Evolutionary conservation across 768 basidiomycete genomes (phyloP).

Genomic region (Pleurotus salmoneostramineus): DNA sequence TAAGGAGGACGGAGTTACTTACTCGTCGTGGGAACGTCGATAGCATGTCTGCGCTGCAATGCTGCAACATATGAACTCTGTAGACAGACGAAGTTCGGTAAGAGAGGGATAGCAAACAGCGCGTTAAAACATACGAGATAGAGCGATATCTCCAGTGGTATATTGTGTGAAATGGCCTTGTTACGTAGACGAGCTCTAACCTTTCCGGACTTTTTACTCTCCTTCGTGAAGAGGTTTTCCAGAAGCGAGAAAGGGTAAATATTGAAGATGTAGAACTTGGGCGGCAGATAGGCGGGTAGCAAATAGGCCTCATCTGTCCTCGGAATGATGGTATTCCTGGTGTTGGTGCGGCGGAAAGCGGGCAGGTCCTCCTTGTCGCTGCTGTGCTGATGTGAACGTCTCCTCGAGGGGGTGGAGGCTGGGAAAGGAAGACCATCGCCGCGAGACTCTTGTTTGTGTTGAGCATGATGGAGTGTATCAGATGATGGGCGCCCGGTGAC

Average conservation of each 20-base stretch:
- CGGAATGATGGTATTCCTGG: constrained; percentile 30
- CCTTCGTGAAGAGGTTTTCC: constrained; percentile 38
- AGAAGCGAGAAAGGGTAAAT: constrained; percentile 68
- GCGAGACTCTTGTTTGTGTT: not conserved
- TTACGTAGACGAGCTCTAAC: constrained; percentile 46
- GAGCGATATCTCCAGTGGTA: constrained; percentile 66
- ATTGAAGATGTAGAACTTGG: constrained; percentile 57
- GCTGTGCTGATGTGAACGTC: not conserved
- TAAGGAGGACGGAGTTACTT: constrained; percentile 18
- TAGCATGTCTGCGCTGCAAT: constrained; percentile 49
- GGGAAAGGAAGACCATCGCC: not conserved
- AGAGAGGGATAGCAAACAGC: not conserved
- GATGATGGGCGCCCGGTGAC: not conserved
- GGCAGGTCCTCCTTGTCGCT: not conserved
- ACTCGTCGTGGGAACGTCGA: constrained; percentile 63
- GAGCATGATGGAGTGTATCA: constrained; percentile 6
- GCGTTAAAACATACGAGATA: constrained; percentile 47
- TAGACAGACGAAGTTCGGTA: not conserved
- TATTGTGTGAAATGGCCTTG: constrained; percentile 48
- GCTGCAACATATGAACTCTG: constrained; percentile 67
- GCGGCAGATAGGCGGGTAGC: constrained; percentile 52
- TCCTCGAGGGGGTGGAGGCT: constrained; percentile 2
- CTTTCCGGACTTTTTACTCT: constrained; percentile 55
- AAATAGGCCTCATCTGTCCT: constrained; percentile 41
- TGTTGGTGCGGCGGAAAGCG: constrained; percentile 3